A percentile compares a stretch with the other conserved stretches of the same genome.
phyloP scores from a whole-genome alignment of 2,329 filamentous ascomycete genomes.

The Alternaria ethzedia region DNA sequence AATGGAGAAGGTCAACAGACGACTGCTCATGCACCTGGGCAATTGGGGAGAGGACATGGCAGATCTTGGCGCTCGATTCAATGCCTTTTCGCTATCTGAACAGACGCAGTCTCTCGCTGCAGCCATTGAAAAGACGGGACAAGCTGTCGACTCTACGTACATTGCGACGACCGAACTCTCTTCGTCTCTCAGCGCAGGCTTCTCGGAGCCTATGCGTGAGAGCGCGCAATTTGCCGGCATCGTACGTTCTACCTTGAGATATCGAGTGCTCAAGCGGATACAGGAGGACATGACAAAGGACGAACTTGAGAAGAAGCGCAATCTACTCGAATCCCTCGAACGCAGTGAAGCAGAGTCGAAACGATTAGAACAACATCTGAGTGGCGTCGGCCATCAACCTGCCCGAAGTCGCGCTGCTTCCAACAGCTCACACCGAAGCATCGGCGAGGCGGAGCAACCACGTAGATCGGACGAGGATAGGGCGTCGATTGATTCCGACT shows the following conservation, averaged over 20 bases:
- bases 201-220: conserved; percentile 97
- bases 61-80: conserved; percentile 93
- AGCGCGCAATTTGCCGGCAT: conserved; percentile 97
- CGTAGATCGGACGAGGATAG: conserved; percentile 72
- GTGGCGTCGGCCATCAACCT: conserved; percentile 68
- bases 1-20: conserved; percentile 95
- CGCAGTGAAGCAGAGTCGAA: conserved; percentile 90
- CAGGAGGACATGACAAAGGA: conserved; percentile 98
- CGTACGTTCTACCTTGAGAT: conserved; percentile 85
- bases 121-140: conserved; percentile 91
- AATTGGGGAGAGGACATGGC: conserved; percentile 85
- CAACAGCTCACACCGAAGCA: conserved; percentile 56
- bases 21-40: conserved; percentile 84
- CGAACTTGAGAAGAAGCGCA: conserved; percentile 85
- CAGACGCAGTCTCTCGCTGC: conserved; percentile 85
- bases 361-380: conserved; percentile 91
- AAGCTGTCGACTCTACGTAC: conserved; percentile 94
- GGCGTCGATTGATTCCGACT: conserved; percentile 93
- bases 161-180: conserved; percentile 94
- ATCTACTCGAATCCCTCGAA: conserved; percentile 85
- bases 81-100: conserved; percentile 94
- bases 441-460: conserved; percentile 35
- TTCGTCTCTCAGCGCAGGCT: conserved; percentile 84
- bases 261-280: conserved; percentile 89
- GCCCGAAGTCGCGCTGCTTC: conserved; percentile 73